These are phyloP conservation scores for Kurtzmaniella fragi DNA, from an alignment of 805 yeast genomes.

Conservation along the genomic window DNA sequence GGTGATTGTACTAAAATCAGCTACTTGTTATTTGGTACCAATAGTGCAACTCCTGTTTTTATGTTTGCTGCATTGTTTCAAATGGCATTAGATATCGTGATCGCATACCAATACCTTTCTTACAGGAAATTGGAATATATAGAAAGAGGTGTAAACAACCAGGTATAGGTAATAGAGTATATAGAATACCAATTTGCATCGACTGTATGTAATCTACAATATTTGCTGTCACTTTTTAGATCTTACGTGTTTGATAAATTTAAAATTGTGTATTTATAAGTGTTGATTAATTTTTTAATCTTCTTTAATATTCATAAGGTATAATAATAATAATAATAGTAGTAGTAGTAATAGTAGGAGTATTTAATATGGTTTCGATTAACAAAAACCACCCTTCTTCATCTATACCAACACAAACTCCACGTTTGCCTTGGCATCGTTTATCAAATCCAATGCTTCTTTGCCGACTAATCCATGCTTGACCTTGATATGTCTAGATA, in stretches of 20 bases:
- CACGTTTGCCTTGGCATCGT: constrained; percentile 72
- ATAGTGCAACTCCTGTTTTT: constrained; percentile 59
- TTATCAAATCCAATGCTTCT: constrained; percentile 66
- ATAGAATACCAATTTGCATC: not conserved
- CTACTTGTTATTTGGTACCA: constrained; percentile 72
- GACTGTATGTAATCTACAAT: not conserved
- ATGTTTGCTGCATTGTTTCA: constrained; percentile 72
- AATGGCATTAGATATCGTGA: constrained; percentile 66
- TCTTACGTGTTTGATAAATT: not conserved
- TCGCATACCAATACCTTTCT: constrained; percentile 68
- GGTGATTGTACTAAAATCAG: constrained; percentile 80
- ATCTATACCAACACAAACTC: constrained; percentile 42
- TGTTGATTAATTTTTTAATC: not conserved
- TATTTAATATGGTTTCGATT: constrained; percentile 1
- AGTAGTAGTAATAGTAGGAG: not conserved
- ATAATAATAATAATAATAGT: not conserved
- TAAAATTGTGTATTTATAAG: not conserved
- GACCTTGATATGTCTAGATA: constrained; percentile 55
- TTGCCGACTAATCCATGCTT: constrained; percentile 72
- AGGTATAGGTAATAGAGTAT: not conserved
- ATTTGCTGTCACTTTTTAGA: not conserved
- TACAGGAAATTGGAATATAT: constrained; percentile 34
- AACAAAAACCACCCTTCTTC: constrained; percentile 3
- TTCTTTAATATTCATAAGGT: not conserved
- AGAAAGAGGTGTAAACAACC: not conserved